Evolutionary conservation across 2,329 filamentous ascomycete genomes (phyloP).

Genomic region (Xylaria sp.): DNA sequence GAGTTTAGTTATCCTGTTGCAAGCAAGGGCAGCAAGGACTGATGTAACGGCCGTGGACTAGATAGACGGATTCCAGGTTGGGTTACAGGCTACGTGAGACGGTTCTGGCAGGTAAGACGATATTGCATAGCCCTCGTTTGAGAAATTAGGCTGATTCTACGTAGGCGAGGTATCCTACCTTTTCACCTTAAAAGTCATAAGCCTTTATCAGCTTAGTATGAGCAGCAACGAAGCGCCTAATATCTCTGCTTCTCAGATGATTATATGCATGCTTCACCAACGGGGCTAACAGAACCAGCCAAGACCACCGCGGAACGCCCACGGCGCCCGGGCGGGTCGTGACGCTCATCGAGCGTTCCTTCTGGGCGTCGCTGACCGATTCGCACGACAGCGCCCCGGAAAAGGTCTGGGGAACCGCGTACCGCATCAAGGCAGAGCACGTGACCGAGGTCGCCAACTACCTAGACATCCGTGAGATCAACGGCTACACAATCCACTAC

Average conservation of each 20-base stretch:
- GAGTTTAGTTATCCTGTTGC: slow-evolving; percentile 47
- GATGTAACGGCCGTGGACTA: slow-evolving; percentile 51
- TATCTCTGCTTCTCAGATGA: not conserved
- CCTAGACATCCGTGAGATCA: slow-evolving; percentile 96
- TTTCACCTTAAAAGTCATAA: not conserved
- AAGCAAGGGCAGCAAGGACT: slow-evolving; percentile 14
- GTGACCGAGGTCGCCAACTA: slow-evolving; percentile 87
- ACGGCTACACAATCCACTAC: slow-evolving; percentile 95
- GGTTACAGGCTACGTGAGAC: slow-evolving; percentile 90
- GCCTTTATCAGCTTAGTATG: not conserved
- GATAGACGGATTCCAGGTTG: slow-evolving; percentile 88
- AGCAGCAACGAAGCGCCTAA: not conserved
- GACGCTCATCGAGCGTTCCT: slow-evolving; percentile 85
- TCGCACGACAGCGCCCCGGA: slow-evolving; percentile 69
- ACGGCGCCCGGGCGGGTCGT: slow-evolving; percentile 89
- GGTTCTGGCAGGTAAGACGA: slow-evolving; percentile 90
- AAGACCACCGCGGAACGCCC: slow-evolving; percentile 94
- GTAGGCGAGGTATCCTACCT: slow-evolving; percentile 44
- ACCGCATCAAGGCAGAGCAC: slow-evolving; percentile 78
- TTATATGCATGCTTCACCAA: not conserved
- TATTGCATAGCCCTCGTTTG: not conserved
- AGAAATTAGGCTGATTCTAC: slow-evolving; percentile 23
- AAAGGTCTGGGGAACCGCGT: slow-evolving; percentile 90
- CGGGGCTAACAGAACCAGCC: slow-evolving; percentile 61
- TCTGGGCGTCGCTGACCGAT: slow-evolving; percentile 83